phyloP scores from a whole-genome alignment of 192 early-diverging fungal species.

The Backusella australiensis region DNA sequence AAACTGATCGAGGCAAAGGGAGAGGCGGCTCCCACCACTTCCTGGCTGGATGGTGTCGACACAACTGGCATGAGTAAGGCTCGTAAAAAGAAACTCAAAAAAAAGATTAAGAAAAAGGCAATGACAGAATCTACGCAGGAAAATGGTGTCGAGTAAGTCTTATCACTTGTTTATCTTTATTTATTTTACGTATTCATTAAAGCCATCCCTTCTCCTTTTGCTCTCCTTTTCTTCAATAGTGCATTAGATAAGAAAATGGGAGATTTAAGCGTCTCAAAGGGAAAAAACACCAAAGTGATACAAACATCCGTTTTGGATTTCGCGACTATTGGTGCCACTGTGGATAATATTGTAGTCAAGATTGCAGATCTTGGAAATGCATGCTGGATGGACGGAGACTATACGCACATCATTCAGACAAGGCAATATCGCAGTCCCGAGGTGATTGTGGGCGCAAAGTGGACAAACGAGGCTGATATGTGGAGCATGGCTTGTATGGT shows the following conservation, averaged over 20 bases:
- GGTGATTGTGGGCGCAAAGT: conserved; percentile 85
- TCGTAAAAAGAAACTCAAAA: conserved; percentile 58
- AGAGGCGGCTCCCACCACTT: background rate
- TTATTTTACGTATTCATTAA: background rate
- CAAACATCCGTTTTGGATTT: conserved; percentile 3
- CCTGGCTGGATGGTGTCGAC: conserved; percentile 6
- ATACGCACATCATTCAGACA: conserved; percentile 94
- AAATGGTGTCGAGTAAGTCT: background rate
- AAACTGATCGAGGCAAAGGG: background rate
- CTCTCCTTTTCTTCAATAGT: background rate
- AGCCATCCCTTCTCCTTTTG: background rate
- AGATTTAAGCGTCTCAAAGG: background rate
- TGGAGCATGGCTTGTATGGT: conserved; percentile 93
- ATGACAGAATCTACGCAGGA: background rate
- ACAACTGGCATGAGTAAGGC: conserved; percentile 36
- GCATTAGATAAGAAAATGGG: conserved; percentile 3
- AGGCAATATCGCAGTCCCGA: conserved; percentile 96
- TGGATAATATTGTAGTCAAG: conserved; percentile 68
- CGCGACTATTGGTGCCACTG: background rate
- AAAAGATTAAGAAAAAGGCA: conserved; percentile 38
- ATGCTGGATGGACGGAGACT: conserved; percentile 91
- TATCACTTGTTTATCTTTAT: background rate
- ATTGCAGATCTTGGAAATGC: conserved; percentile 97
- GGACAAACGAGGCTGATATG: conserved; percentile 83
- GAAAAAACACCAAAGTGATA: background rate